Evolutionary conservation across 352 stramenopile species (phyloP), one percentile per base, ranked within the genome.

Genomic region (Globisporangium acanthophoron): DNA sequence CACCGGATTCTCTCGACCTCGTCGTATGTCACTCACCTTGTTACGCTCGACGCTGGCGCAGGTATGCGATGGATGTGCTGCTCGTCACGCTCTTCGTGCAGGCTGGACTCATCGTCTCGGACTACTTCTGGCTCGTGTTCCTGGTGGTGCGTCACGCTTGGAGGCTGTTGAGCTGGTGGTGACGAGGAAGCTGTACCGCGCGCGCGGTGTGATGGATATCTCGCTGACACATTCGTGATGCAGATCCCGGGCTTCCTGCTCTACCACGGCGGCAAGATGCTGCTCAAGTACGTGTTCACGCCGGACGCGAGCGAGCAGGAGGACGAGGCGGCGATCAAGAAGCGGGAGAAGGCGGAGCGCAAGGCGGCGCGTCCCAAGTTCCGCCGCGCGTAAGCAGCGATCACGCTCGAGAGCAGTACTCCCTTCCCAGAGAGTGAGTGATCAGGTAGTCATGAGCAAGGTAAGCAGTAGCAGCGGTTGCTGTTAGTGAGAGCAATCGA

Each of bases 101-200:
- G 49, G 65, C 72, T 0, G 86, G 86, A 16, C 68, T 90, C 24
- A 55, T 92, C 54, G 63, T 94, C 54, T 92, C 84, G 18, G 83
- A 87, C 69, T 96, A 94, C 78, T 96, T 93, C 57, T 96, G 86
- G 86, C 76, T 90, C 59, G 57, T 85, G 29, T 92, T 85, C 65
- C 71, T 96, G 45, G 75, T 79, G 40, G 76, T 89, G 76, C 50
- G 72, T 70, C n/a, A 39, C 33, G 33, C 33, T 9, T 4, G 31
- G 8, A 27, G 24, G 24, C 1, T 27, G 24, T 27, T 27, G 24
- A 27, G 24, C 24, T 27, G 24, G 24, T 3, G 24, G 24, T 27
- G 24, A 27, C 24, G 24, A 27, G 24, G 24, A 27, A 27, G 24
- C 24, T 27, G 24, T 27, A 27, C 24, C 24, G 24, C 24, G 24